Percentiles rank a stretch among this genome's conserved stretches.
phyloP scores from a whole-genome alignment of 768 basidiomycete species.

The Tylopilus cervinicoccineus region DNA sequence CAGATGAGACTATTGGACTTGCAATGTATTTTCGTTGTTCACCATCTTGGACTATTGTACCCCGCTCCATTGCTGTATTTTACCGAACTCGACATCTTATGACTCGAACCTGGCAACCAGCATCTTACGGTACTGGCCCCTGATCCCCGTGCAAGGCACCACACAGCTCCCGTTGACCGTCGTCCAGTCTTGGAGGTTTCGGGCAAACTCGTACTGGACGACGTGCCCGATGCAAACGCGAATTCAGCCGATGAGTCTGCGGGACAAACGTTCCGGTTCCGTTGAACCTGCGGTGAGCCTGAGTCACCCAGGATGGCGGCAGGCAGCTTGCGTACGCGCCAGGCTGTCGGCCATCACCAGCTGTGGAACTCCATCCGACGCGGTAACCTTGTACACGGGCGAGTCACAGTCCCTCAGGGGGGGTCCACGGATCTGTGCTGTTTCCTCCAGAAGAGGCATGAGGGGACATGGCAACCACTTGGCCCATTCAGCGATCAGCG shows the following conservation, averaged over 20 bases:
- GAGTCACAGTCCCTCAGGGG: constrained; percentile 42
- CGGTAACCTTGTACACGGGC: constrained; percentile 28
- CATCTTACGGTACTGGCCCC: neutral
- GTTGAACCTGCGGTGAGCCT: constrained; percentile 36
- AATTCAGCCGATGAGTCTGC: constrained; percentile 42
- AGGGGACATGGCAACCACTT: neutral
- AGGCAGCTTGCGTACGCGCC: neutral
- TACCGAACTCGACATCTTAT: neutral
- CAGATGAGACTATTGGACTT: neutral
- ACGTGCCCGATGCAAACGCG: constrained; percentile 47
- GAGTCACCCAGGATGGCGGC: constrained; percentile 14
- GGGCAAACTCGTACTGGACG: constrained; percentile 35
- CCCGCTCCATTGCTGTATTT: neutral
- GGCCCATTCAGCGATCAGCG: constrained; percentile 56
- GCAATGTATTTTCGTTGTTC: neutral
- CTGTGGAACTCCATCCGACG: constrained; percentile 36
- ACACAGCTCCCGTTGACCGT: constrained; percentile 38
- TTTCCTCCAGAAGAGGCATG: constrained; percentile 41
- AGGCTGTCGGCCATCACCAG: constrained; percentile 7
- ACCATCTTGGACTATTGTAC: neutral
- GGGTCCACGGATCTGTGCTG: constrained; percentile 39
- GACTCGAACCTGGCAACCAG: too few relatives aligned
- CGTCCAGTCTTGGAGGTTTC: constrained; percentile 37
- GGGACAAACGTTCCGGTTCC: constrained; percentile 49
- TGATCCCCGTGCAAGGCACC: constrained; percentile 38